Percentiles rank a stretch among this genome's conserved stretches.
These are phyloP conservation scores for Colletotrichum sp. DNA, from an alignment of 2,329 filamentous ascomycete genomes.

Conservation along the genomic window DNA sequence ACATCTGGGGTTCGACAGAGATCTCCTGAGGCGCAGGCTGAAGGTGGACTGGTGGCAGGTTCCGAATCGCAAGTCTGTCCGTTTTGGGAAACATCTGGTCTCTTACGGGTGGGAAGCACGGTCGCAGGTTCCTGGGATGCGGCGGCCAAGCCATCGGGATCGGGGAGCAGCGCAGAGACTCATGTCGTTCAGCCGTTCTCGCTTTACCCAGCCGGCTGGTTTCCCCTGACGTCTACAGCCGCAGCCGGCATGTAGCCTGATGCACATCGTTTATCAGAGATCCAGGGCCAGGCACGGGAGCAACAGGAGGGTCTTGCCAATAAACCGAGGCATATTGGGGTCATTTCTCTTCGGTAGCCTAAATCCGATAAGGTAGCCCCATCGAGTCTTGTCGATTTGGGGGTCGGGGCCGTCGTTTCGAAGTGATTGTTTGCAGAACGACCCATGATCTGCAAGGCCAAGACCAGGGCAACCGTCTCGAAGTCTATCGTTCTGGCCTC, in stretches of 20 bases:
- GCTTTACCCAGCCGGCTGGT: background rate
- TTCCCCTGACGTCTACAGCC: background rate
- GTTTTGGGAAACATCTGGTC: conserved; percentile 15
- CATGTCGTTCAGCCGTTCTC: background rate
- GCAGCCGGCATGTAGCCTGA: background rate
- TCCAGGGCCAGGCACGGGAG: background rate
- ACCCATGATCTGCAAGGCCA: background rate
- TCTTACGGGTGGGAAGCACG: conserved; percentile 9
- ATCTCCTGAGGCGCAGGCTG: background rate
- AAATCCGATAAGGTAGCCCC: background rate
- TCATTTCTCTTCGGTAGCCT: conserved; percentile 1
- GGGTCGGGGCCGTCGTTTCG: background rate
- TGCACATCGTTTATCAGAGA: conserved; percentile 11
- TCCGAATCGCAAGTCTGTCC: conserved; percentile 21
- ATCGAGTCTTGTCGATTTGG: background rate
- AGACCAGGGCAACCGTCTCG: background rate
- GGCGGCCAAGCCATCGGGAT: conserved; percentile 9
- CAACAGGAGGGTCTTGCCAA: background rate
- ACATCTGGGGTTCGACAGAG: background rate
- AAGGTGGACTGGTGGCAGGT: background rate
- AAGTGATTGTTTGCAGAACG: background rate
- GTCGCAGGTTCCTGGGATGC: background rate
- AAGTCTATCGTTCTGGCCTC: background rate
- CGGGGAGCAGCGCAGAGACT: background rate
- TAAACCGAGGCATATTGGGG: background rate